Base-by-base conservation (phyloP, 164 flowering plant genomes). In the Aristolochia fimbriata region DNA sequence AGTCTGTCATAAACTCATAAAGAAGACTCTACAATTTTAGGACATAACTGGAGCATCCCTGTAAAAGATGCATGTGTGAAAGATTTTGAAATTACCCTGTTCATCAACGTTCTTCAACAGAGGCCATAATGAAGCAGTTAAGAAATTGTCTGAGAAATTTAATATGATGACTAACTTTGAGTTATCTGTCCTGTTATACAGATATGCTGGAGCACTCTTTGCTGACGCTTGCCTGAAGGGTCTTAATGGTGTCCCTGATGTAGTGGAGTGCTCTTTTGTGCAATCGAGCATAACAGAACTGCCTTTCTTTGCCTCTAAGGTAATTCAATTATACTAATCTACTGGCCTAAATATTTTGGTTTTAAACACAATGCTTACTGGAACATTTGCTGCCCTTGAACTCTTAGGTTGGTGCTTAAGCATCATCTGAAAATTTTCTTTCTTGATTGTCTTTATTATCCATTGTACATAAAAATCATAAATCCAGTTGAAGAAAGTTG, bases 261-360 rank as follows among this genome's bases (percentile, higher is more conserved):
- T 93, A 25, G 86, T 90, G 24, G 96, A 93, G 64, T 90, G 97
- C 62, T 74, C 99, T 3, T 93, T 58, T 56, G 97, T 93, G 56
- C 89, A 86, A 65, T 93, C 99, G 31, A 81, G 53, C 31, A 65
- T 93, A 65, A 88, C 99, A 19, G 96, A 86, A 25, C 70, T 93
- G n/a, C 99, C 99, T 16, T 93, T 90, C 86, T 93, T 93, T 78
- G 92, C 99, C 55, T 93, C 99, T 4, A 88, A 90, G 97, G 99
- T 90, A 62, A 80, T 68, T 63, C 27, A 6, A 17, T 48, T 3
- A 48, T 4, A 6, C 19, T 49, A 49, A 17, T 49, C 0, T 49
- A 17, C 22, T 49, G 52, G 4, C 20, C n/a, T 19, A 15, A 15
- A 48, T 48, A 11, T 15, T 48, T 48, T 2, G n/a, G 20, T 48